phyloP scores from a whole-genome alignment of 2,329 filamentous ascomycete species.

The Hypoxylon sp. region DNA sequence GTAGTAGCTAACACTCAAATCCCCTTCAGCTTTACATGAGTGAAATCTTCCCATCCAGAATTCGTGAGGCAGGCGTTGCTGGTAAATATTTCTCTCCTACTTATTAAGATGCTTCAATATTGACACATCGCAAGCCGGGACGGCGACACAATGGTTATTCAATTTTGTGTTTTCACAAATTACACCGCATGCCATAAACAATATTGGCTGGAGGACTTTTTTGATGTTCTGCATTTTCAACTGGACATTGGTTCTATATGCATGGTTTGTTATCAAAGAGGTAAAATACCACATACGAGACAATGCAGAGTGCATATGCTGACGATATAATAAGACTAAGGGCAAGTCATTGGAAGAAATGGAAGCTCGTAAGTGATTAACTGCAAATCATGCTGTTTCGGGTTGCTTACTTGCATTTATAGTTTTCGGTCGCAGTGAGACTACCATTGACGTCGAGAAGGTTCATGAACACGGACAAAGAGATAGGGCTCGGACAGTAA shows the following conservation, averaged over 20 bases:
- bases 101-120: not conserved
- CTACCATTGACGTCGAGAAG: conserved; percentile 43
- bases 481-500: not conserved
- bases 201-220: conserved; percentile 64
- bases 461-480: conserved; percentile 20
- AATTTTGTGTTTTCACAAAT: conserved; percentile 66
- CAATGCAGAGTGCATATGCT: not conserved
- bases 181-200: conserved; percentile 64
- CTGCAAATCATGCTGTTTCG: not conserved
- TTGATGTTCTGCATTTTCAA: conserved; percentile 54
- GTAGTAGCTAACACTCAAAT: not conserved
- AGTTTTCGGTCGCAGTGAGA: conserved; percentile 35
- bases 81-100: conserved; percentile 24
- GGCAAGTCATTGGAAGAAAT: conserved; percentile 31
- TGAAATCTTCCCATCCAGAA: conserved; percentile 66
- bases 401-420: conserved; percentile 1
- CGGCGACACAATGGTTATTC: conserved; percentile 66
- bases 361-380: conserved; percentile 23
- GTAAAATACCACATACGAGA: conserved; percentile 12
- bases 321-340: conserved; percentile 27
- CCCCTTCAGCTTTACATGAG: conserved; percentile 59
- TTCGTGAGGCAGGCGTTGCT: conserved; percentile 65
- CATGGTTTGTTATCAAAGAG: conserved; percentile 37
- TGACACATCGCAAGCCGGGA: conserved; percentile 55
- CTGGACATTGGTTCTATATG: conserved; percentile 30